Percentiles rank a stretch among this genome's conserved stretches.
Evolutionary conservation across 176 grass and related monocot genomes (phyloP).

Genomic region (Avena eriantha): DNA sequence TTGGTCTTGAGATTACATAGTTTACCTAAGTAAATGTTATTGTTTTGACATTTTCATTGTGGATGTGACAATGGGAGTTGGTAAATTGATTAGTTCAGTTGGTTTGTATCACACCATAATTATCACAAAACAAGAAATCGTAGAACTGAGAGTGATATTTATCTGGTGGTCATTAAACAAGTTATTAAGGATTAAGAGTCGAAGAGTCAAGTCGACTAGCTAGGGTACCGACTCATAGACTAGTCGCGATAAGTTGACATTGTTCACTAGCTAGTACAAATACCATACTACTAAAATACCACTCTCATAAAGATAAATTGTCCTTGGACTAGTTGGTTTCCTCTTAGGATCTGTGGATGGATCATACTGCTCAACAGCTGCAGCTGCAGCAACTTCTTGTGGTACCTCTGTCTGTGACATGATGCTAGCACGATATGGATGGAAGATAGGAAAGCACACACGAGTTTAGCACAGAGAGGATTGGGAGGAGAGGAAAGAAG

Average conservation of each 20-base stretch:
- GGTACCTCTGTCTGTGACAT: not conserved
- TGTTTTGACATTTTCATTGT: not conserved
- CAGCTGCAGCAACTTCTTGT: not conserved
- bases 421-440: not conserved
- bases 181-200: slow-evolving; percentile 11
- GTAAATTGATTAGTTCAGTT: slow-evolving; percentile 4
- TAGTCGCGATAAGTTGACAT: not conserved
- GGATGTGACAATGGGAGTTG: not conserved
- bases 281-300: not conserved
- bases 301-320: not conserved
- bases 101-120: not conserved
- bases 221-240: not conserved
- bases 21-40: slow-evolving; percentile 2
- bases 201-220: not conserved
- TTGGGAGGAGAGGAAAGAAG: not conserved
- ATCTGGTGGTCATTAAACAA: not conserved
- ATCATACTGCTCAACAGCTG: not conserved
- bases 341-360: not conserved
- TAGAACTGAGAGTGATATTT: not conserved
- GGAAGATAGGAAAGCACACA: not conserved
- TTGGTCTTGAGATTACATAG: not conserved
- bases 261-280: not conserved
- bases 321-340: not conserved
- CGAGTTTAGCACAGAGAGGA: not conserved
- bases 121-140: slow-evolving; percentile 1